phyloP scores from a whole-genome alignment of 805 yeast species.

The Scheffersomyces stipitis region DNA sequence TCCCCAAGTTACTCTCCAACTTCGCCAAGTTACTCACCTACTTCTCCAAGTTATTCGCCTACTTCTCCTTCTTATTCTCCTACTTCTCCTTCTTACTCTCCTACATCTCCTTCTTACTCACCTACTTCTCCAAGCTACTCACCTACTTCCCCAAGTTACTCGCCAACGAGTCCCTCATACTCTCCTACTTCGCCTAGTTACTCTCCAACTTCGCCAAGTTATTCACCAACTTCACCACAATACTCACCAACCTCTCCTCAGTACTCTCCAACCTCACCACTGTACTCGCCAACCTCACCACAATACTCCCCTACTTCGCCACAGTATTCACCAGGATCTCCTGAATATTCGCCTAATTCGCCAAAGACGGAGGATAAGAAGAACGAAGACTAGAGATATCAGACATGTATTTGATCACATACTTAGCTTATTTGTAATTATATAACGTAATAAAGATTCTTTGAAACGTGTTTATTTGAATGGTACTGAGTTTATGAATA shows the following conservation, averaged over 20 bases:
- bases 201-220: conserved; percentile 63
- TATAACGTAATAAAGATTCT: not conserved
- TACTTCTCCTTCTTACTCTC: conserved; percentile 25
- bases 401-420: not conserved
- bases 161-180: conserved; percentile 53
- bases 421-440: not conserved
- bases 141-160: conserved; percentile 24
- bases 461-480: too few species aligned
- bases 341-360: too few species aligned
- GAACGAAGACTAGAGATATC: conserved; percentile 11
- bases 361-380: too few species aligned
- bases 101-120: conserved; percentile 26
- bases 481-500: too few species aligned
- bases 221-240: conserved; percentile 21
- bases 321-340: conserved; percentile 44
- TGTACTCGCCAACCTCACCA: conserved; percentile 49
- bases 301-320: conserved; percentile 48
- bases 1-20: conserved; percentile 72
- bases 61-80: conserved; percentile 29
- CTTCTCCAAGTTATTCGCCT: conserved; percentile 26
- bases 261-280: conserved; percentile 59
- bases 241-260: conserved; percentile 40
- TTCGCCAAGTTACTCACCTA: conserved; percentile 25
- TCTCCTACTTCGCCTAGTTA: conserved; percentile 73
- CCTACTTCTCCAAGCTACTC: conserved; percentile 28